phyloP scores from a whole-genome alignment of 148 eudicot species.

The Gaultheria prostrata region DNA sequence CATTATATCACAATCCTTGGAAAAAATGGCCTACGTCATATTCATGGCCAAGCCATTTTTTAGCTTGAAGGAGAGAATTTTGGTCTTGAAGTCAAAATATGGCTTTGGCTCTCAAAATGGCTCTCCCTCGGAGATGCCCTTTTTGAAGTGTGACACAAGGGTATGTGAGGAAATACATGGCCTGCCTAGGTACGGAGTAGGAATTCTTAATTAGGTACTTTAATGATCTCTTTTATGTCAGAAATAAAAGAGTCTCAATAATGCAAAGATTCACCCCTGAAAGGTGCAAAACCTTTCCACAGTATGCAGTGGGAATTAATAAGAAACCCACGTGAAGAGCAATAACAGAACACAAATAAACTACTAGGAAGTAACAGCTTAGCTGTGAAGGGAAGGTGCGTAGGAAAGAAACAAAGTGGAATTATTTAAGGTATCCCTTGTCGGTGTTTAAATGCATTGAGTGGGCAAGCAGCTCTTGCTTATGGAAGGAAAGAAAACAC shows the following conservation, averaged over 20 bases:
- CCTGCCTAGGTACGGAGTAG: background rate
- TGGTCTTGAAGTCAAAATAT: too few species aligned
- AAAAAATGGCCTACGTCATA: too few species aligned
- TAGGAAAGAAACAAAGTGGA: background rate
- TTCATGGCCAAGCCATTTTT: too few species aligned
- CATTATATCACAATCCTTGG: too few species aligned
- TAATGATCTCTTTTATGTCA: background rate
- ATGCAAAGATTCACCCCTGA: background rate
- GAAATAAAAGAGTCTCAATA: background rate
- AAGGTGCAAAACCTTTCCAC: background rate
- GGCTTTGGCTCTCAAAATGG: too few species aligned
- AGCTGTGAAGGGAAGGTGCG: background rate
- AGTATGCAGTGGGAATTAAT: background rate
- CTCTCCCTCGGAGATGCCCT: background rate
- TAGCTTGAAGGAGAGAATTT: too few species aligned
- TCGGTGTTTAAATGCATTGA: conserved; percentile 7
- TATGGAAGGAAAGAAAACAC: background rate
- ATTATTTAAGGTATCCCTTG: background rate
- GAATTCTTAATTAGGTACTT: background rate
- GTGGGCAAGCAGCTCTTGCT: background rate
- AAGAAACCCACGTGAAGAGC: conserved; percentile 8
- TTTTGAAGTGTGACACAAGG: background rate
- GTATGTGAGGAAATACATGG: background rate
- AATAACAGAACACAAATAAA: background rate
- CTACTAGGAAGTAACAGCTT: too few species aligned